Evolutionary conservation across 305 asterid genomes (phyloP).

Genomic region (Petunia hybrid): DNA sequence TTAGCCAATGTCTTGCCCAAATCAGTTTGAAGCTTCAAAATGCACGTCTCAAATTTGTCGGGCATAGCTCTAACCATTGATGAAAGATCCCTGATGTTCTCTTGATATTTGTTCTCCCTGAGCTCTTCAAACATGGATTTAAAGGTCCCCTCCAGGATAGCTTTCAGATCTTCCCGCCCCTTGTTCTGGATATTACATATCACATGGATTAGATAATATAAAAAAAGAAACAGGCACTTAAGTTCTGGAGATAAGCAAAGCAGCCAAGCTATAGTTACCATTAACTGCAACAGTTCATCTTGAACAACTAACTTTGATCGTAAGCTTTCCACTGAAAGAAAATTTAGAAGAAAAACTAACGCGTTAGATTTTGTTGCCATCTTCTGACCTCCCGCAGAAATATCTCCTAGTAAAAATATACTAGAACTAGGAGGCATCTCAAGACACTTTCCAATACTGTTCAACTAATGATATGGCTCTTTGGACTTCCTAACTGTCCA

Average conservation of each 20-base stretch:
- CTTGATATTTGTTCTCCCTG: conserved; percentile 54
- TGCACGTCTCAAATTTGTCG: conserved; percentile 58
- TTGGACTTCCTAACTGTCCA: conserved; percentile 25
- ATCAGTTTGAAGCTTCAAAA: conserved; percentile 60
- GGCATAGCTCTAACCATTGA: conserved; percentile 63
- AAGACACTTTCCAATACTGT: neutral
- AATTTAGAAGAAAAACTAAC: conserved; percentile 30
- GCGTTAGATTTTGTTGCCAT: conserved; percentile 12
- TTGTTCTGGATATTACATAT: conserved; percentile 56
- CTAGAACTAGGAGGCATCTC: conserved; percentile 13
- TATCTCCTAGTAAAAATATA: conserved; percentile 17
- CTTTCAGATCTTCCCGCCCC: conserved; percentile 84
- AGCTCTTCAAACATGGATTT: conserved; percentile 64
- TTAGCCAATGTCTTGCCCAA: conserved; percentile 58
- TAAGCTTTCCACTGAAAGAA: conserved; percentile 64
- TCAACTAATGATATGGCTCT: conserved; percentile 24
- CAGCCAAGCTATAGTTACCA: conserved; percentile 58
- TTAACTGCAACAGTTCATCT: conserved; percentile 67
- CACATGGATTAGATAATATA: conserved; percentile 41
- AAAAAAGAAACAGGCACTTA: conserved; percentile 18
- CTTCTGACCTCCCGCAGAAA: neutral
- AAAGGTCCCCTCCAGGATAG: conserved; percentile 53
- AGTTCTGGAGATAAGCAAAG: conserved; percentile 37
- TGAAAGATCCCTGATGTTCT: conserved; percentile 51
- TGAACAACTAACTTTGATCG: conserved; percentile 67